Conservation (phyloP, 306 rosid species). For the Geum urbanum region DNA sequence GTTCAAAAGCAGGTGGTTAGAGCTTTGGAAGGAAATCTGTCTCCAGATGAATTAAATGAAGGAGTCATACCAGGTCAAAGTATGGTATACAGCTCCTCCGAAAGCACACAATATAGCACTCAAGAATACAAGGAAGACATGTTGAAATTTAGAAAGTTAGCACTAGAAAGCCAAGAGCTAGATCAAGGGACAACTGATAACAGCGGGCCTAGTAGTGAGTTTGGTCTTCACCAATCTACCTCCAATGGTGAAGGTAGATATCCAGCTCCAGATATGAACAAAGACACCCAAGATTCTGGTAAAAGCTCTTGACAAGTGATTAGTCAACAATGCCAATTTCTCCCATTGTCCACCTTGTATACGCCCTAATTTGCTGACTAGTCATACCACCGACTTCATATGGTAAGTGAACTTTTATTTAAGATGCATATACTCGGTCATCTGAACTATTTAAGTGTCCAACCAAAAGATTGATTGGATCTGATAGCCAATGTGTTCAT, state of each 20-base stretch:
- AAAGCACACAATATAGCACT: slow-evolving; percentile 30
- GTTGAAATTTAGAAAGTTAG: slow-evolving; percentile 28
- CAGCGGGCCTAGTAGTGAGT: slow-evolving; percentile 27
- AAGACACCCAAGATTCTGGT: slow-evolving; percentile 11
- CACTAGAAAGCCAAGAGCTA: slow-evolving; percentile 33
- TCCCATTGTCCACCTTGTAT: neutral
- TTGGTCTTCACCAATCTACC: slow-evolving; percentile 14
- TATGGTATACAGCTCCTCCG: slow-evolving; percentile 21
- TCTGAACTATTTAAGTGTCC: slow-evolving; percentile 1
- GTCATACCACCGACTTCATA: neutral
- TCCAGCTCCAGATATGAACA: slow-evolving; percentile 31
- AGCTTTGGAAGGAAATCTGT: slow-evolving; percentile 39
- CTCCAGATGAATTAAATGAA: slow-evolving; percentile 32
- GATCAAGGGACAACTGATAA: slow-evolving; percentile 22
- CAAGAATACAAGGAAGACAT: slow-evolving; percentile 47
- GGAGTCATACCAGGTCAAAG: slow-evolving; percentile 34
- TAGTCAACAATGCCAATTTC: neutral
- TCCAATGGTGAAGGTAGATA: slow-evolving; percentile 37
- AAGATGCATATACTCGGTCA: slow-evolving; percentile 2
- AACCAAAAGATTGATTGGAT: neutral
- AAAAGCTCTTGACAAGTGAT: slow-evolving; percentile 20
- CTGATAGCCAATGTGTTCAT: neutral
- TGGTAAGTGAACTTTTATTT: neutral
- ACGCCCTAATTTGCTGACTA: neutral
- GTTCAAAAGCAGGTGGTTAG: slow-evolving; percentile 32